These are phyloP conservation scores for Jaenimonas drosophilae DNA, from an alignment of 208 protist species.

Conservation along the genomic window DNA sequence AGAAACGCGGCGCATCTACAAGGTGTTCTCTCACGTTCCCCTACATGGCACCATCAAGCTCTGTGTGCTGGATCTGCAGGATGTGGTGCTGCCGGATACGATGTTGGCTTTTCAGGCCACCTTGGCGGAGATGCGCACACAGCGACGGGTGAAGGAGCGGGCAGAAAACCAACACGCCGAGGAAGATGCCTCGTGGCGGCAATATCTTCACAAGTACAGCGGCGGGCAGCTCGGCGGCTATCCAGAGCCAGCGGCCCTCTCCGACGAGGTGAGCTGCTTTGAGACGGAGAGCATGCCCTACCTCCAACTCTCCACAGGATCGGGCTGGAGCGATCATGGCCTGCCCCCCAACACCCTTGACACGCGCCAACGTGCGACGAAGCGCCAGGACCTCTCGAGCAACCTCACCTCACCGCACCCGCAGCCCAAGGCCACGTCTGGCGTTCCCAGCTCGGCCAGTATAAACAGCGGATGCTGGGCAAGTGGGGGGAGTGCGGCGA, in stretches of 20 bases:
- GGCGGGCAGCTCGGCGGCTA: neutral
- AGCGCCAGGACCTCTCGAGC: conserved; percentile 21
- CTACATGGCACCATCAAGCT: conserved; percentile 68
- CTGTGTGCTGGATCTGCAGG: conserved; percentile 57
- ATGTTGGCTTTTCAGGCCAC: conserved; percentile 25
- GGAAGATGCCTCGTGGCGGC: conserved; percentile 57
- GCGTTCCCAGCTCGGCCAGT: no score
- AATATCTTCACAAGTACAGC: conserved; percentile 48
- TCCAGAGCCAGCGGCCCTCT: neutral
- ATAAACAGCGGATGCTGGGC: no score
- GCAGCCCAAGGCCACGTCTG: no score
- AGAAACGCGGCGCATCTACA: conserved; percentile 56
- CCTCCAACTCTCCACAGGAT: neutral
- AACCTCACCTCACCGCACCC: no score
- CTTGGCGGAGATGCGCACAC: conserved; percentile 26
- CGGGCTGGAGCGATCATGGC: conserved; percentile 20
- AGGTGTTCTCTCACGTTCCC: conserved; percentile 71
- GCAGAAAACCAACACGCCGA: conserved; percentile 8
- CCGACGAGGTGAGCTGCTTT: neutral
- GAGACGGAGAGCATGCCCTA: neutral
- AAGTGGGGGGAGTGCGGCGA: no score
- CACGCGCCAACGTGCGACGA: conserved; percentile 62
- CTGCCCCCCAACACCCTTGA: conserved; percentile 53
- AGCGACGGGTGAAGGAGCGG: conserved; percentile 13
- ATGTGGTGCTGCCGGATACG: conserved; percentile 49